A percentile compares a stretch with the other conserved stretches of the same genome.
These are phyloP conservation scores for Atkinsonella hypoxylon DNA, from an alignment of 2,329 filamentous ascomycete species.

Conservation along the genomic window DNA sequence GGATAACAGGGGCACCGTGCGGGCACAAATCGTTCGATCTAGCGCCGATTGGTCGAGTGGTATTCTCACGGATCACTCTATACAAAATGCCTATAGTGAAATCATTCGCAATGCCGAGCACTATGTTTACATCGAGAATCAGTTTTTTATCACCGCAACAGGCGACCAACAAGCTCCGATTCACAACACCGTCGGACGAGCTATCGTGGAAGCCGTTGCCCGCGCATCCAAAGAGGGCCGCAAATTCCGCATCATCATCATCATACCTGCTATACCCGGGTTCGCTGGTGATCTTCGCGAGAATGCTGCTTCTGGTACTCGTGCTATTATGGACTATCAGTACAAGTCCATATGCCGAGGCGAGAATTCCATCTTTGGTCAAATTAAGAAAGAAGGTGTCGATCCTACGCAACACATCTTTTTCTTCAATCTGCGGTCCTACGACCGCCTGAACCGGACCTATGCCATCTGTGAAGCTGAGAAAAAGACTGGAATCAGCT, in stretches of 20 bases:
- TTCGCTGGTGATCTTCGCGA: conserved; percentile 86
- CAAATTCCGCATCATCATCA: conserved; percentile 80
- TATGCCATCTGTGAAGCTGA: conserved; percentile 62
- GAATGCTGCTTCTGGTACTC: conserved; percentile 70
- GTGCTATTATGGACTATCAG: conserved; percentile 97
- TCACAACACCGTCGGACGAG: conserved; percentile 73
- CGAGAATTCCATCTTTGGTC: conserved; percentile 78
- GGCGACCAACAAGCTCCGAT: conserved; percentile 78
- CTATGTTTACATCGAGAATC: conserved; percentile 95
- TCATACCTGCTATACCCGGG: conserved; percentile 85
- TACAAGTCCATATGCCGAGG: conserved; percentile 93
- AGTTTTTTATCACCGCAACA: conserved; percentile 95
- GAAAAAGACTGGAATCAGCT: conserved; percentile 68
- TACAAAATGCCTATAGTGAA: conserved; percentile 78
- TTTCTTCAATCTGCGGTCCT: conserved; percentile 86
- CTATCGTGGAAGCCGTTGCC: conserved; percentile 85
- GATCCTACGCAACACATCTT: conserved; percentile 76
- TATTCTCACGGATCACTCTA: conserved; percentile 71
- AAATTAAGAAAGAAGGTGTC: conserved; percentile 59
- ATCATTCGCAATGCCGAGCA: conserved; percentile 81
- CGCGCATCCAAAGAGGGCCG: conserved; percentile 68
- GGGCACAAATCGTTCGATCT: conserved; percentile 78
- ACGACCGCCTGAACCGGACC: conserved; percentile 83
- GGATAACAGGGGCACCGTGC: conserved; percentile 58
- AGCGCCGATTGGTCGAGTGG: conserved; percentile 91